Percentiles rank a stretch among this genome's conserved stretches.
Conservation (phyloP, 805 yeast genomes). For the Ogataea angusta region DNA sequence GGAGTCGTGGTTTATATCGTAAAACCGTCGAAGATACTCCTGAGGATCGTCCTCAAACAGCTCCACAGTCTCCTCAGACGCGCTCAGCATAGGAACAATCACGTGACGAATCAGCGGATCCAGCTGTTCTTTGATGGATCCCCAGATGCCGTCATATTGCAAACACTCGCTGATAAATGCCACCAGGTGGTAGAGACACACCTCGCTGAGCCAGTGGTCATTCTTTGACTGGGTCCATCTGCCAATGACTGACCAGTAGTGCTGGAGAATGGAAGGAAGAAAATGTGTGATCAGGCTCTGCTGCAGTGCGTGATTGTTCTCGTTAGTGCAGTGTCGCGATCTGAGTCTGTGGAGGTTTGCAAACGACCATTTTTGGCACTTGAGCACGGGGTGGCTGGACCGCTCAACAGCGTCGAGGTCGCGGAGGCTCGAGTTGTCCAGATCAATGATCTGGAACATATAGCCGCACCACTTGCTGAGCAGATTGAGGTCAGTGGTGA, state of each 20-base stretch:
- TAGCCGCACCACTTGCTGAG: constrained; percentile 66
- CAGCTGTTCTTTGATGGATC: constrained; percentile 58
- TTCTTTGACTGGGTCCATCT: constrained; percentile 54
- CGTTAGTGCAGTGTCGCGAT: constrained; percentile 47
- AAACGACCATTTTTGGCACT: constrained; percentile 80
- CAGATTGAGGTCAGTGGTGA: constrained; percentile 45
- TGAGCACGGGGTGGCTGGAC: constrained; percentile 51
- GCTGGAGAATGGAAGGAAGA: constrained; percentile 65
- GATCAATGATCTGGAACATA: constrained; percentile 59
- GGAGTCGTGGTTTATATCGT: constrained; percentile 52
- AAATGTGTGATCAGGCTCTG: constrained; percentile 50
- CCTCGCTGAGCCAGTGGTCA: constrained; percentile 60
- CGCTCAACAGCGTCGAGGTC: constrained; percentile 46
- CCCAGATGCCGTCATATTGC: constrained; percentile 58
- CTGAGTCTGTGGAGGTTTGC: constrained; percentile 70
- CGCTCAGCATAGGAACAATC: constrained; percentile 71
- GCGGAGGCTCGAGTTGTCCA: constrained; percentile 41
- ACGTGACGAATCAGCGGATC: constrained; percentile 65
- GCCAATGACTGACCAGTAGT: constrained; percentile 60
- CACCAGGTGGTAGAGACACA: constrained; percentile 60
- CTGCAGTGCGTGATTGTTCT: constrained; percentile 11
- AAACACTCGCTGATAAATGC: constrained; percentile 58
- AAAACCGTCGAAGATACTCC: constrained; percentile 74
- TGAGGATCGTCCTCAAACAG: constrained; percentile 82
- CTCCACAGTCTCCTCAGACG: constrained; percentile 64